Conservation (phyloP, 2,329 filamentous ascomycete species). For the Albophoma yamanashiensis region DNA sequence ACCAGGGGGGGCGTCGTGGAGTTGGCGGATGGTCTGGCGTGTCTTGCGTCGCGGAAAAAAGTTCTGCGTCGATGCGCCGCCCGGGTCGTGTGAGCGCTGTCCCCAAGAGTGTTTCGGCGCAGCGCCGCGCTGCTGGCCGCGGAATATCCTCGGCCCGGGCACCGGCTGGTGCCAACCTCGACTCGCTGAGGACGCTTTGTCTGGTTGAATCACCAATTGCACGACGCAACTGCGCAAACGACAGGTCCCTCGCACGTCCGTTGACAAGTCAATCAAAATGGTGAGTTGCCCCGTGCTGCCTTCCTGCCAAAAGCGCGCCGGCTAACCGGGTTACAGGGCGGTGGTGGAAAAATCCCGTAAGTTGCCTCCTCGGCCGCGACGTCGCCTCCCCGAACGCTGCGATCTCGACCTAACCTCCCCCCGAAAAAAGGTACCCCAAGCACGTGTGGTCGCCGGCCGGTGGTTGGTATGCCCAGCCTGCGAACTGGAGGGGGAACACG, state of each 20-base stretch:
- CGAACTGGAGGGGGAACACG: constrained; percentile 94
- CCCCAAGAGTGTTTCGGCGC: not conserved
- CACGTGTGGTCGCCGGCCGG: constrained; percentile 98
- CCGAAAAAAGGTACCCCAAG: constrained; percentile 63
- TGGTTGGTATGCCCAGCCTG: constrained; percentile 93
- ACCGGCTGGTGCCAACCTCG: not conserved
- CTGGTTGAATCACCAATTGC: constrained; percentile 3
- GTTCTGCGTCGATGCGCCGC: constrained; percentile 1
- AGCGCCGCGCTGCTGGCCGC: not conserved
- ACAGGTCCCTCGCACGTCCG: constrained; percentile 16
- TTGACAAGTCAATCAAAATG: constrained; percentile 40
- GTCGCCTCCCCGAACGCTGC: constrained; percentile 4
- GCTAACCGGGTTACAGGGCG: constrained; percentile 50
- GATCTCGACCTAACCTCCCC: not conserved
- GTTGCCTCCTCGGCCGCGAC: constrained; percentile 6
- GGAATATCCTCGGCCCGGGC: constrained; percentile 9
- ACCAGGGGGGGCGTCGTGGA: not conserved
- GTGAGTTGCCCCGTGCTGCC: constrained; percentile 23
- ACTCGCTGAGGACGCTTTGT: not conserved
- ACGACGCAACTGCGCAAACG: constrained; percentile 19
- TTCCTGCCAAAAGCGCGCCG: not conserved
- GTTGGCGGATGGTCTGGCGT: not conserved
- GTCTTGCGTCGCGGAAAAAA: constrained; percentile 3
- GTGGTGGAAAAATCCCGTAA: constrained; percentile 58
- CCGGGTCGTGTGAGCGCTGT: constrained; percentile 7